Percentiles rank a stretch among this genome's conserved stretches.
Conservation (phyloP, 108 stramenopile genomes). For the Seminavis robusta region DNA sequence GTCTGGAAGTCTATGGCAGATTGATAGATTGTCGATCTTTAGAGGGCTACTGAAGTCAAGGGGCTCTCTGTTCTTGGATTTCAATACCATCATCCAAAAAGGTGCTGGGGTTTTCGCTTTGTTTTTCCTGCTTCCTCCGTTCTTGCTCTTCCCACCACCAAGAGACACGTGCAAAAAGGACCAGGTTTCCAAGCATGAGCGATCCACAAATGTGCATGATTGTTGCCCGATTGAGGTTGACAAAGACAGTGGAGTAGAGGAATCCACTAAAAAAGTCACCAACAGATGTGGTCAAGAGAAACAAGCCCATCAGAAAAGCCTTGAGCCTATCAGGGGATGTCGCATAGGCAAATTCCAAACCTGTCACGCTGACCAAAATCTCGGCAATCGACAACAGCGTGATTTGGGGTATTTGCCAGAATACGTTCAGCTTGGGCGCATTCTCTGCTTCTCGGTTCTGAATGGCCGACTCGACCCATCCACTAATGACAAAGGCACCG, state of each 20-base stretch:
- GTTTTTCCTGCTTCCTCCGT: not conserved
- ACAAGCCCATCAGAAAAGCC: conserved; percentile 39
- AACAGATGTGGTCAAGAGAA: conserved; percentile 45
- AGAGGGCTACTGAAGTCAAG: no score
- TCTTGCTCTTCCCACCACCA: conserved; percentile 25
- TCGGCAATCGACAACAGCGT: conserved; percentile 57
- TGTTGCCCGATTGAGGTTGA: conserved; percentile 3
- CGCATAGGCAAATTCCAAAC: conserved; percentile 56
- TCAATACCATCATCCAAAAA: no score
- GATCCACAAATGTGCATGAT: conserved; percentile 27
- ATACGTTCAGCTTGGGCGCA: conserved; percentile 26
- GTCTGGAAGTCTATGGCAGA: no score
- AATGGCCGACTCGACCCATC: conserved; percentile 37
- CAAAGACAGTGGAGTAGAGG: conserved; percentile 32
- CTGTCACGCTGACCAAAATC: conserved; percentile 56
- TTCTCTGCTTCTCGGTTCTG: conserved; percentile 2
- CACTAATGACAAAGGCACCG: conserved; percentile 42
- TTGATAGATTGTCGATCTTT: no score
- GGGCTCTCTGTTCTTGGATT: no score
- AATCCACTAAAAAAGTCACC: conserved; percentile 58
- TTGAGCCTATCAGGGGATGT: conserved; percentile 46
- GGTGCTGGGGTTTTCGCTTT: no score
- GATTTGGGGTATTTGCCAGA: conserved; percentile 71
- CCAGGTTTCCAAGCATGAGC: conserved; percentile 37
- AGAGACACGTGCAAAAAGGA: conserved; percentile 29